phyloP scores from a whole-genome alignment of 192 early-diverging fungal species.

The Coemansia sp. region DNA sequence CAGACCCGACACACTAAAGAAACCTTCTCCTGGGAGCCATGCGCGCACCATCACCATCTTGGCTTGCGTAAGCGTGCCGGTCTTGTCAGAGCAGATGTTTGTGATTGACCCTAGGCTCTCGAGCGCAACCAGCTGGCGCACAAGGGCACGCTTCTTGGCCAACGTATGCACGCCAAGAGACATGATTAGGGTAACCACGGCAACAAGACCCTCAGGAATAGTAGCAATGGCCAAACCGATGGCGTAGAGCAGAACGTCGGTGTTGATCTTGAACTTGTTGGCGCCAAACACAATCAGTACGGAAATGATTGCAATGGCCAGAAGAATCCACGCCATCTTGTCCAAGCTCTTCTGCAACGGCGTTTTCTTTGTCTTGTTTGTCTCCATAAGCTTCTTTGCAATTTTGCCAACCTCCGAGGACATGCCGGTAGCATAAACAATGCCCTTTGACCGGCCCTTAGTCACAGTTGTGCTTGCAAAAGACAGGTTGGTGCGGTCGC shows the following conservation, averaged over 20 bases:
- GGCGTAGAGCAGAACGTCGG: conserved; percentile 68
- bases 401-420: conserved; percentile 92
- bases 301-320: conserved; percentile 66
- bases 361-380: conserved; percentile 54
- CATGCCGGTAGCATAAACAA: conserved; percentile 83
- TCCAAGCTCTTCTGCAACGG: conserved; percentile 69
- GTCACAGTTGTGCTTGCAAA: conserved; percentile 88
- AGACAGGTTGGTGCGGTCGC: conserved; percentile 88
- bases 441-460: conserved; percentile 86
- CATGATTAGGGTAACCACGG: conserved; percentile 93
- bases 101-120: conserved; percentile 92
- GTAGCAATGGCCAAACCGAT: conserved; percentile 89
- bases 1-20: conserved; percentile 66
- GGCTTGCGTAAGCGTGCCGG: conserved; percentile 90
- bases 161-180: conserved; percentile 84
- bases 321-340: conserved; percentile 74
- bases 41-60: conserved; percentile 88
- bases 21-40: conserved; percentile 74
- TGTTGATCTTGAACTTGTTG: conserved; percentile 59
- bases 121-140: conserved; percentile 82
- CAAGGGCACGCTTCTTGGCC: conserved; percentile 84
- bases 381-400: conserved; percentile 72
- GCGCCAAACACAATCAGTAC: conserved; percentile 82
- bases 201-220: conserved; percentile 93
- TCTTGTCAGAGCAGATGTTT: conserved; percentile 95